A percentile compares a stretch with the other conserved stretches of the same genome.
These are phyloP conservation scores for Scutellaria galericulata DNA, from an alignment of 257 asterid genomes.

Conservation along the genomic window DNA sequence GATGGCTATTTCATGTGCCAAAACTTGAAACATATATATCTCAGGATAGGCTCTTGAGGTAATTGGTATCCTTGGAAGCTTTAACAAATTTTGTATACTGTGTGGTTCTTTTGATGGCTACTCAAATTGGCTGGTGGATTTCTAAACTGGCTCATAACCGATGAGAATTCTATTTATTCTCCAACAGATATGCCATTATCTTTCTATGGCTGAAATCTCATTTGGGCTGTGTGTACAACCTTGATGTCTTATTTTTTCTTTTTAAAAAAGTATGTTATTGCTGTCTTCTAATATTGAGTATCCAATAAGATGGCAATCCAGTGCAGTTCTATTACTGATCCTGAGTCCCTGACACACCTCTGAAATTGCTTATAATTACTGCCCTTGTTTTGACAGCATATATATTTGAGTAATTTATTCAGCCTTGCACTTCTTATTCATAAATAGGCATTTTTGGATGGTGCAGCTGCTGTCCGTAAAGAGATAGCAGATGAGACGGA, in stretches of 20 bases:
- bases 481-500: conserved; percentile 97
- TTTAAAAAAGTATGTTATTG: not conserved
- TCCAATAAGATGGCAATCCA: conserved; percentile 3
- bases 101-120: not conserved
- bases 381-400: conserved; percentile 32
- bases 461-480: conserved; percentile 87
- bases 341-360: not conserved
- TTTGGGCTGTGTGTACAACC: conserved; percentile 9
- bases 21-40: not conserved
- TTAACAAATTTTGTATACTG: not conserved
- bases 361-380: conserved; percentile 29
- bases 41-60: not conserved
- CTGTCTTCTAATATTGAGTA: not conserved
- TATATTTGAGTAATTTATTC: conserved; percentile 29
- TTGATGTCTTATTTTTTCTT: not conserved
- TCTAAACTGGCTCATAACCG: not conserved
- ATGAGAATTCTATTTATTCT: not conserved
- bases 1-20: too few relatives aligned
- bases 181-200: not conserved
- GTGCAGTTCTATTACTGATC: conserved; percentile 15
- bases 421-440: conserved; percentile 33
- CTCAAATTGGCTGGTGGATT: not conserved
- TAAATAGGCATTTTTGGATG: conserved; percentile 43
- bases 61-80: conserved; percentile 11
- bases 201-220: not conserved